phyloP scores from a whole-genome alignment of 306 rosid genomes.

The Gastrolobium bilobum region DNA sequence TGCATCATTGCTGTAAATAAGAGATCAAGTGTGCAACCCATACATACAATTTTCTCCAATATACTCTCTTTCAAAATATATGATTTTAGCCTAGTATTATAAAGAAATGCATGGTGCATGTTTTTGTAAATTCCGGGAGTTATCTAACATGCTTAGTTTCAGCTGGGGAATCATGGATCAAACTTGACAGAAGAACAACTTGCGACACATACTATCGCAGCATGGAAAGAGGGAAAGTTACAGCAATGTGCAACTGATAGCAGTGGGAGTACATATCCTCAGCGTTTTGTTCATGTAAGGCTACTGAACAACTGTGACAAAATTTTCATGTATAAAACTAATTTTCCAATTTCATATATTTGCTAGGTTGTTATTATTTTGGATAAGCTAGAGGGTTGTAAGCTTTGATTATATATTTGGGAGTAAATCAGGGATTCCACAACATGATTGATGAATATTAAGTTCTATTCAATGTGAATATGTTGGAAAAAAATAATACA shows the following conservation, averaged over 20 bases:
- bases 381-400: neutral
- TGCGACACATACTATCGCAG: conserved; percentile 70
- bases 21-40: neutral
- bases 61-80: conserved; percentile 11
- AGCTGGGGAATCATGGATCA: conserved; percentile 68
- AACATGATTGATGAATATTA: conserved; percentile 27
- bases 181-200: conserved; percentile 69
- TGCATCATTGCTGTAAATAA: neutral
- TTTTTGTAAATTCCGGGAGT: conserved; percentile 22
- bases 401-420: neutral
- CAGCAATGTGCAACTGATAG: conserved; percentile 49
- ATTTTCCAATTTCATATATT: conserved; percentile 8
- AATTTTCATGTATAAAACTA: neutral
- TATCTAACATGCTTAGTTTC: conserved; percentile 46
- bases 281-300: conserved; percentile 66
- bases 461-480: neutral
- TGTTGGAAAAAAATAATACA: neutral
- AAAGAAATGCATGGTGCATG: conserved; percentile 18
- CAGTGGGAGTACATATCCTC: conserved; percentile 48
- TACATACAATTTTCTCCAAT: conserved; percentile 14
- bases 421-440: conserved; percentile 19
- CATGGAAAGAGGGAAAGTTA: conserved; percentile 69
- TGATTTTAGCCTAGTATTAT: conserved; percentile 17
- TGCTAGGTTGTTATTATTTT: neutral
- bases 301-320: conserved; percentile 10